Base-by-base conservation (phyloP, 202 grass and related monocot species). In the Setaria italica region DNA sequence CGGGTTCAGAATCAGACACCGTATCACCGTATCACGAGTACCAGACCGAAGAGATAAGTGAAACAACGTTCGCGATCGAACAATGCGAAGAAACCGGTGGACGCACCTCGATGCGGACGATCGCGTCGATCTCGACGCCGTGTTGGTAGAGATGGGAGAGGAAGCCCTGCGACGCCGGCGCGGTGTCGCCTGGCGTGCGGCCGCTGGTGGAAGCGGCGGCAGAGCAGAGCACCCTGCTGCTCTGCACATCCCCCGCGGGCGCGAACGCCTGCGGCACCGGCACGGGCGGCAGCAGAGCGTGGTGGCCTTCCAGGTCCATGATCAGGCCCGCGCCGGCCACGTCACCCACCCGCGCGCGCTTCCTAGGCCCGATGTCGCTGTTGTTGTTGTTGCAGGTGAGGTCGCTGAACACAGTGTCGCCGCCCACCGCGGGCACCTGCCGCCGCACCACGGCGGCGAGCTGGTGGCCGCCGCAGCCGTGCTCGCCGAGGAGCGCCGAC, bases 131-230 rank as follows among this genome's bases (percentile, higher is more conserved):
- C 85, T 90, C 91, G 13, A 77, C 41, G 55, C 46, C 80, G 56
- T 90, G 82, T 20, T 67, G 69, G 48, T 70, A 76, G 39, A 90
- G 68, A 53, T 89, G 85, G 2, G 80, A 81, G 16, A 78, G 33
- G 32, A 85, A 32, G 41, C 85, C 64, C 2, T 82, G 84, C 8
- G 76, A 49, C 29, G 37, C 54, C 9, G 79, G 37, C 53, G 39
- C 63, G 10, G 37, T 19, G 33, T 9, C 12, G 59, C 16, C 34
- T 16, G 72, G 34, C 16, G 72, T 14, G 33, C 84, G 87, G 0
- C 87, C 90, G 70, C 87, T 89, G 41, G 90, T 92, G 57, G 90
- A 92, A 11, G 71, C 62, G 13, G 76, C 80, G 19, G 51, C 80
- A 12, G 84, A 89, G 32, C 60, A 71, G 11, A 76, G 67, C 13